Conservation (phyloP, 176 grass and related monocot species). For the Musa troglodytarum region DNA sequence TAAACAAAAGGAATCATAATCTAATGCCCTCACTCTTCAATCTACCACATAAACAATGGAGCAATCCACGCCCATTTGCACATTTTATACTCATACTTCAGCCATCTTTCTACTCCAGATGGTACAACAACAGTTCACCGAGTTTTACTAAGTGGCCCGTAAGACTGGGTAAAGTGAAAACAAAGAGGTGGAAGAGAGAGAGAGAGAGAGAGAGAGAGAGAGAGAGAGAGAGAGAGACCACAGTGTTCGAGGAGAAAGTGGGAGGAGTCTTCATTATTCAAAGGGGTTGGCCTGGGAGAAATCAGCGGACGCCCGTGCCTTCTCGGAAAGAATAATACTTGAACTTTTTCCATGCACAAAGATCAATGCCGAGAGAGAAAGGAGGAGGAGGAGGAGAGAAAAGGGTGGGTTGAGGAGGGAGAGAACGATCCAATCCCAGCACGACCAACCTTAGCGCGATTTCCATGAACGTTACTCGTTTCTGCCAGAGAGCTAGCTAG, state of each 20-base stretch:
- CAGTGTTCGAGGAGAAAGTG: background rate
- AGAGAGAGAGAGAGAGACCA: background rate
- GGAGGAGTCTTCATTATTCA: slow-evolving; percentile 20
- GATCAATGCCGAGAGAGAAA: background rate
- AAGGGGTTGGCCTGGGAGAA: slow-evolving; percentile 51
- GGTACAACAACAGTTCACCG: background rate
- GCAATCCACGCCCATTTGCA: background rate
- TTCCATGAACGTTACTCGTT: no score
- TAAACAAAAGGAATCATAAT: background rate
- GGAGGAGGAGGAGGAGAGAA: background rate
- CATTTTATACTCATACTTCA: background rate
- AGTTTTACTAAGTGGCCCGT: background rate
- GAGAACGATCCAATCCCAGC: no score
- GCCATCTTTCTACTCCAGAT: no score
- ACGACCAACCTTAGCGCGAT: no score
- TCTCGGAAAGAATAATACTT: slow-evolving; percentile 40
- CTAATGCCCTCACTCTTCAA: no score
- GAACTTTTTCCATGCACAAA: background rate
- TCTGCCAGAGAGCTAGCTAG: no score
- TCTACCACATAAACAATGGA: background rate
- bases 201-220: background rate
- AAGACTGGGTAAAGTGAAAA: background rate
- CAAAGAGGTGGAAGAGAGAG: background rate
- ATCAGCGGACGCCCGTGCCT: slow-evolving; percentile 69
- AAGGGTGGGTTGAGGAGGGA: no score